Base-by-base conservation (phyloP, 192 early-diverging fungal species). In the Coemansia furcata region DNA sequence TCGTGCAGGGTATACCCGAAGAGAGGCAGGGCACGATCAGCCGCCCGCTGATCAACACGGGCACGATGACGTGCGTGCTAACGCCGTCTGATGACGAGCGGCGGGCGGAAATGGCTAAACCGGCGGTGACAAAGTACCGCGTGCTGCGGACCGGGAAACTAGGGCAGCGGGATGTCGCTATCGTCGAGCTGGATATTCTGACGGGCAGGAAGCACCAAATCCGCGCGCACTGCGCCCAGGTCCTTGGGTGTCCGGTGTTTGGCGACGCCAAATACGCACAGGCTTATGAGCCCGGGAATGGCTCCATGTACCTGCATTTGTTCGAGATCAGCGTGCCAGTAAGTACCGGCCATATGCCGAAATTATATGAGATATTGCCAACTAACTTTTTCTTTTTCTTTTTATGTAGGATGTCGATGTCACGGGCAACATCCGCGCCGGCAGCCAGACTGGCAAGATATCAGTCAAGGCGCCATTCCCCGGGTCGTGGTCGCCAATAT, bases 161-260 rank as follows among this genome's bases (percentile, higher is more conserved):
- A 32, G 39, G 40, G 6, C 44, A 15, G 1, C 26, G 36, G 33
- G 38, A 54, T 8, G 55, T 76, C 3, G 19, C 65, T 5, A 43
- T 76, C 0, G 60, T 76, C 0, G 69, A 67, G 32, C 26, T 76
- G 11, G 65, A 67, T 33, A 71, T 76, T 17, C 8, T 71, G 33
- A 80, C 77, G 2, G 77, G 77, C 37, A 21, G 77, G 9, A 80
- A 80, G 43, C 77, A 80, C 40, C 77, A 80, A 59, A 69, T 80
- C 15, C 71, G 77, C 11, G 77, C 60, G 9, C 77, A 80, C 40
- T 74, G 72, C 50, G 64, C 77, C 10, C 60, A 71, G 12, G 69
- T 71, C 9, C 69, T 80, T 1, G 57, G 66, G 2, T 73, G 72
- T 14, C 72, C 77, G 2, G 72, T 80, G 6, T 68, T 74, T 17